These are phyloP conservation scores for Aspergillus pseudoterreus DNA, from an alignment of 2,329 filamentous ascomycete genomes.

Conservation along the genomic window DNA sequence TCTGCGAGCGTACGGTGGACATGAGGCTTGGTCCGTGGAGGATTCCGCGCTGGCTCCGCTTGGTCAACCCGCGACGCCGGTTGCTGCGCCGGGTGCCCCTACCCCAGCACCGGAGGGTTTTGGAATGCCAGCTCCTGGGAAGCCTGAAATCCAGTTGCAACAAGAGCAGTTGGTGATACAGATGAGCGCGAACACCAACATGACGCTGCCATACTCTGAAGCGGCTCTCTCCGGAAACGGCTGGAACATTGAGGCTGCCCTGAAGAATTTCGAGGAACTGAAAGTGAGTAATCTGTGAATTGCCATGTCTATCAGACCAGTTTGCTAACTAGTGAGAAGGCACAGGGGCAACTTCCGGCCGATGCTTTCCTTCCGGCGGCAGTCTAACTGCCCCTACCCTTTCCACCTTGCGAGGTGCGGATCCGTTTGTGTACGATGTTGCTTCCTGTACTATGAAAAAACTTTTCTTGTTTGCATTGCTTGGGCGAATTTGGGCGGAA, in stretches of 20 bases:
- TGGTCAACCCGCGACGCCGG: conserved; percentile 18
- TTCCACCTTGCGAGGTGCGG: neutral
- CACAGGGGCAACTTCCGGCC: conserved; percentile 44
- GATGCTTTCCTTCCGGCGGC: conserved; percentile 45
- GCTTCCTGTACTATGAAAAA: conserved; percentile 2
- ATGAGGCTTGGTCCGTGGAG: conserved; percentile 49
- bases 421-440: conserved; percentile 4
- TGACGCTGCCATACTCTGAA: conserved; percentile 74
- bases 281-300: conserved; percentile 52
- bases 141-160: conserved; percentile 51
- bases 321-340: conserved; percentile 25
- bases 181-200: conserved; percentile 71
- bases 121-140: conserved; percentile 40
- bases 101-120: conserved; percentile 34
- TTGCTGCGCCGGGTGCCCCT: conserved; percentile 23
- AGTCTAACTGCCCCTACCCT: conserved; percentile 7
- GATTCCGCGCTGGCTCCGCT: conserved; percentile 15
- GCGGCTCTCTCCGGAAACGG: conserved; percentile 75
- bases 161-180: conserved; percentile 67
- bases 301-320: neutral
- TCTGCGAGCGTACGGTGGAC: conserved; percentile 63
- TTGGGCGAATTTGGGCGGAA: conserved; percentile 29
- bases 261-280: conserved; percentile 70
- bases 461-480: conserved; percentile 26
- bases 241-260: conserved; percentile 75